Evolutionary conservation across 805 yeast species (phyloP), one percentile per base, ranked within the genome.

Genomic region (Kuraishia hungarica): DNA sequence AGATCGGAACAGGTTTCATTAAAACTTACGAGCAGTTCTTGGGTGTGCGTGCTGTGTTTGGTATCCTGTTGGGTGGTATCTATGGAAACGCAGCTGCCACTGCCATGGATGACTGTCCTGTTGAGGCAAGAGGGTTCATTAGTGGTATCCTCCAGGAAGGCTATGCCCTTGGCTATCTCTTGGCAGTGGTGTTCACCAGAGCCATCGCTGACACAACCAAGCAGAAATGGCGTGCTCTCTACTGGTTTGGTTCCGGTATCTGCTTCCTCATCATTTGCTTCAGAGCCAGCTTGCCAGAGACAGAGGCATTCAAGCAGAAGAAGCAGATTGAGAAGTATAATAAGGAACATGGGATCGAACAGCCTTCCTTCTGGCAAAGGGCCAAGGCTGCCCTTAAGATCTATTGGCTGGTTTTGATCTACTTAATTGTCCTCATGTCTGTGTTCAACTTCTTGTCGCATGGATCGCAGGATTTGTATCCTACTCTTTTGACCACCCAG

Each of bases 141-240:
- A 78, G 84, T 39, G 89, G 89, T 51, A 67, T 87, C 48, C 80
- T 89, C 65, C 96, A 89, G 69, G 87, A 88, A 66, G 96, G 96
- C 58, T 89, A 85, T 61, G 85, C 87, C 0, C 76, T 85, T 51
- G 91, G 91, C 23, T 84, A 83, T 61, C 69, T 85, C 24, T 64
- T 84, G 57, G 89, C 83, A 5, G 87, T 83, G 52, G 73, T 84
- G 23, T 85, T 84, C 71, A 79, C 80, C 58, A 74, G 89, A 65
- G 86, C 86, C 39, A 78, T 85, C 57, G 81, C 79, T 8, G 80
- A 77, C 62, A 78, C 75, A 56, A 72, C 83, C 2, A 61, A 71
- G 1, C 74, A 80, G 56, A 71, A 74, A 0, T 85, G 90, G 90
- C 78, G 87, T 68, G 75, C 86, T 2, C 65, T 85, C 56, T 83